Evolutionary conservation across 1,139 yeast genomes (phyloP).

Genomic region (Taphrina deformans): DNA sequence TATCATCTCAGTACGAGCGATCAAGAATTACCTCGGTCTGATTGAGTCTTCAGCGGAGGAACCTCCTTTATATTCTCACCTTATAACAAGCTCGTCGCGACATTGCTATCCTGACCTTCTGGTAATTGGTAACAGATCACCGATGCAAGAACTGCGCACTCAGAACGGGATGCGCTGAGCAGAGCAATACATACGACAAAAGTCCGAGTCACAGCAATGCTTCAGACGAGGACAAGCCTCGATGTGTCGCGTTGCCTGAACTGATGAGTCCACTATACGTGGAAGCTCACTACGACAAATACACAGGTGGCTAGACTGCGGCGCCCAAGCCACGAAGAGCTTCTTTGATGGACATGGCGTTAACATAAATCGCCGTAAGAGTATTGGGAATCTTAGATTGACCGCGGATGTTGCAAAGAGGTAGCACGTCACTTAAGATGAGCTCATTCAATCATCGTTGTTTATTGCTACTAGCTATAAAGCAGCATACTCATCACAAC

Average conservation of each 20-base stretch:
- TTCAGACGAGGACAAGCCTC: too few relatives aligned
- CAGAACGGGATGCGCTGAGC: not conserved
- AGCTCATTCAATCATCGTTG: too few relatives aligned
- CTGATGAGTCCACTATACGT: not conserved
- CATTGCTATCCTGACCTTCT: not conserved
- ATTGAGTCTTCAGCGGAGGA: too few relatives aligned
- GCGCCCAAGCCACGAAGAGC: constrained; percentile 1
- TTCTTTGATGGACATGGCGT: not conserved
- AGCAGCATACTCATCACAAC: too few relatives aligned
- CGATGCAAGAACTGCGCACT: not conserved
- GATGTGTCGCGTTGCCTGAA: too few relatives aligned
- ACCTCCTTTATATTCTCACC: not conserved
- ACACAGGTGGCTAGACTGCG: not conserved
- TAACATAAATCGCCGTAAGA: not conserved
- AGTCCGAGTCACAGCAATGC: not conserved
- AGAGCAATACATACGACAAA: not conserved
- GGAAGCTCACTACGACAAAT: not conserved
- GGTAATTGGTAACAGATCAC: not conserved
- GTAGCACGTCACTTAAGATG: too few relatives aligned
- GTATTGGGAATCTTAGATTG: too few relatives aligned
- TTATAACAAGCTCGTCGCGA: constrained; percentile 19
- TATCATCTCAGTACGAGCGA: not conserved
- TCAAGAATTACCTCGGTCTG: too few relatives aligned
- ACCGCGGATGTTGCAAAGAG: too few relatives aligned
- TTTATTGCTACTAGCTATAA: too few relatives aligned